A percentile compares a stretch with the other conserved stretches of the same genome.
These are phyloP conservation scores for Phaffia tasmanica DNA, from an alignment of 768 basidiomycete genomes.

Conservation along the genomic window DNA sequence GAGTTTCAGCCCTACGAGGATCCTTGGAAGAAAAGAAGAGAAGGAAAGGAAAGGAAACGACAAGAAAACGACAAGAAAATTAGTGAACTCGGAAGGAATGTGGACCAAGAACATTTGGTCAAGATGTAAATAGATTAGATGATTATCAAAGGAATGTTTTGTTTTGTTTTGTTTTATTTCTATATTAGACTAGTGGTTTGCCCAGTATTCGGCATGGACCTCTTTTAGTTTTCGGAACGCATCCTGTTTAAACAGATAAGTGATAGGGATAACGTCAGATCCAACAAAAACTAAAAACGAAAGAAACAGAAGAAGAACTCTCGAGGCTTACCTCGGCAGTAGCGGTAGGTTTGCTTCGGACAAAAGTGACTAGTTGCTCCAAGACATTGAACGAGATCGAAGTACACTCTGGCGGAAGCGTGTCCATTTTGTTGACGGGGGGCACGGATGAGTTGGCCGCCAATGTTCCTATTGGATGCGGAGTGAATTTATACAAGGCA, in stretches of 20 bases:
- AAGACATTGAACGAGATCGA: constrained; percentile 13
- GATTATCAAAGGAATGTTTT: neutral
- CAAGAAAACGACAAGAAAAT: constrained; percentile 1
- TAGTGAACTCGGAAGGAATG: neutral
- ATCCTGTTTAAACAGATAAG: neutral
- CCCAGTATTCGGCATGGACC: constrained; percentile 17
- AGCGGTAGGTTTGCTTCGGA: constrained; percentile 5
- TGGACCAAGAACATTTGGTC: neutral
- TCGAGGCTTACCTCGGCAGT: constrained; percentile 4
- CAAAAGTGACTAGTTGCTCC: constrained; percentile 4
- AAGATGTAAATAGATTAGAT: too few relatives aligned
- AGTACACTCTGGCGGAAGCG: constrained; percentile 16
- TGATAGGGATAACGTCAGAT: neutral
- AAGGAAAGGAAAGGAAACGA: too few relatives aligned
- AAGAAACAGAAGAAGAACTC: neutral
- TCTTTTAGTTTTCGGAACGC: constrained; percentile 9
- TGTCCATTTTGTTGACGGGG: neutral
- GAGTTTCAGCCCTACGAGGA: too few relatives aligned
- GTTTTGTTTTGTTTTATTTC: neutral
- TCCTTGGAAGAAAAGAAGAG: too few relatives aligned
- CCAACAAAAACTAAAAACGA: neutral
- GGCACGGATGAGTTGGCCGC: neutral
- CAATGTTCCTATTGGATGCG: neutral
- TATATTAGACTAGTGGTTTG: constrained; percentile 1
- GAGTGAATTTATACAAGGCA: neutral